Evolutionary conservation across 2,329 filamentous ascomycete genomes (phyloP).

Genomic region (Sphaerulina populicola): DNA sequence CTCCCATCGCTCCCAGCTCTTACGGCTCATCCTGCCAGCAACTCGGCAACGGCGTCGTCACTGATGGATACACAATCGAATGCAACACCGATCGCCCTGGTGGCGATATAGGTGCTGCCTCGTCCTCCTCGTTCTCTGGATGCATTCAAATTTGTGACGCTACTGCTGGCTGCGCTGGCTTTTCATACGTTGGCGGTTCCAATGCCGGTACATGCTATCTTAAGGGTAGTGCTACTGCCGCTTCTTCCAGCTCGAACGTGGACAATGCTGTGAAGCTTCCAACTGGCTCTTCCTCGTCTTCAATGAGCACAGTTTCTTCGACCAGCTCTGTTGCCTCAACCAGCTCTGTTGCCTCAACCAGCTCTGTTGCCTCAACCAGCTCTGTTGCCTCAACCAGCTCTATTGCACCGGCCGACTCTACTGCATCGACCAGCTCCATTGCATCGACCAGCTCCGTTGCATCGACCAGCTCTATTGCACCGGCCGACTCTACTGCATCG

Average conservation of each 20-base stretch:
- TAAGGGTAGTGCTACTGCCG: slow-evolving; percentile 6
- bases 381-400: not conserved
- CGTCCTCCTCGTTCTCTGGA: slow-evolving; percentile 16
- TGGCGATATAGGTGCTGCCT: slow-evolving; percentile 17
- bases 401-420: no score
- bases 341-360: not conserved
- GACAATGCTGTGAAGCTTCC: slow-evolving; percentile 5
- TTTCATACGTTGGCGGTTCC: slow-evolving; percentile 11
- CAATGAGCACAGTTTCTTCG: not conserved
- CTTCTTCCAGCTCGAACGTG: slow-evolving; percentile 3
- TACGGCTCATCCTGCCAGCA: not conserved
- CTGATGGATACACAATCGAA: slow-evolving; percentile 4
- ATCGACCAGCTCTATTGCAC: no score
- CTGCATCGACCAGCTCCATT: no score
- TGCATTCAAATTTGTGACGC: slow-evolving; percentile 24
- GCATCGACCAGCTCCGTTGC: no score
- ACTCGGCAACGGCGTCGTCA: not conserved
- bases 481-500: no score
- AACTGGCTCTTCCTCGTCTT: not conserved
- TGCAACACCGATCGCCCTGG: slow-evolving; percentile 22
- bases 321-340: not conserved
- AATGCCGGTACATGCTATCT: slow-evolving; percentile 15
- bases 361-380: not conserved
- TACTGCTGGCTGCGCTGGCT: slow-evolving; percentile 14
- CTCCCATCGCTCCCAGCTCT: not conserved